A percentile compares a stretch with the other conserved stretches of the same genome.
phyloP scores from a whole-genome alignment of 352 stramenopile genomes.

The Phytophthora idaei region DNA sequence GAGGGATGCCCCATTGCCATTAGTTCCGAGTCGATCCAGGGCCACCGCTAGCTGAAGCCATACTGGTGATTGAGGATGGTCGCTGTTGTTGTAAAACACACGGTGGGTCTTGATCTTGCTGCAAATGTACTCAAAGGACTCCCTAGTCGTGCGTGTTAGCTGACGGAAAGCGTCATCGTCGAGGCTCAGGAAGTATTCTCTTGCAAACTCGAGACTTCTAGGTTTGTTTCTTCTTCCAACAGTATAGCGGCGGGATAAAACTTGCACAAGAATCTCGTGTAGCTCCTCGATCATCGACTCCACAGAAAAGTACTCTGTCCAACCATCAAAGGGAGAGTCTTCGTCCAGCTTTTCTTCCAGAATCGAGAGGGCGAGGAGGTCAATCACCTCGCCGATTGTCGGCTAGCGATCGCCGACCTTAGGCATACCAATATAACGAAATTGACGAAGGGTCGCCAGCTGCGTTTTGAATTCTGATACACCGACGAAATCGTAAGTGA shows the following conservation, averaged over 20 bases:
- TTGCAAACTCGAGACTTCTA: too few species aligned
- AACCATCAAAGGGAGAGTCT: background rate
- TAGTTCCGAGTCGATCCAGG: background rate
- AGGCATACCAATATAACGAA: too few species aligned
- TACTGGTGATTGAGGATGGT: background rate
- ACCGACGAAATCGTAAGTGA: too few species aligned
- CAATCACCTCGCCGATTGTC: background rate
- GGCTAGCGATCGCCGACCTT: too few species aligned
- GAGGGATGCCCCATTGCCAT: background rate
- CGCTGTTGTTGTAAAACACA: background rate
- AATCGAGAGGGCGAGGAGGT: constrained; percentile 6
- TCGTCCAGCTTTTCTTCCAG: constrained; percentile 1
- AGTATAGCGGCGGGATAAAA: background rate
- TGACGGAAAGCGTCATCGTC: background rate
- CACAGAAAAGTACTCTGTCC: background rate
- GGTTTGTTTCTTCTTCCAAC: background rate
- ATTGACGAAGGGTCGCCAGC: too few species aligned
- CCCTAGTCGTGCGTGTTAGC: background rate
- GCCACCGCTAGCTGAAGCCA: background rate
- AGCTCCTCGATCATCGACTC: background rate
- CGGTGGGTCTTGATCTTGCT: background rate
- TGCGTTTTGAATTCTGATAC: too few species aligned
- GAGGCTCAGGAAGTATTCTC: constrained; percentile 3
- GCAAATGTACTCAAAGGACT: background rate
- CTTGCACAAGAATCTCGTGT: constrained; percentile 1